Conservation (phyloP, 108 stramenopile species). For the Skeletonema marinoi region DNA sequence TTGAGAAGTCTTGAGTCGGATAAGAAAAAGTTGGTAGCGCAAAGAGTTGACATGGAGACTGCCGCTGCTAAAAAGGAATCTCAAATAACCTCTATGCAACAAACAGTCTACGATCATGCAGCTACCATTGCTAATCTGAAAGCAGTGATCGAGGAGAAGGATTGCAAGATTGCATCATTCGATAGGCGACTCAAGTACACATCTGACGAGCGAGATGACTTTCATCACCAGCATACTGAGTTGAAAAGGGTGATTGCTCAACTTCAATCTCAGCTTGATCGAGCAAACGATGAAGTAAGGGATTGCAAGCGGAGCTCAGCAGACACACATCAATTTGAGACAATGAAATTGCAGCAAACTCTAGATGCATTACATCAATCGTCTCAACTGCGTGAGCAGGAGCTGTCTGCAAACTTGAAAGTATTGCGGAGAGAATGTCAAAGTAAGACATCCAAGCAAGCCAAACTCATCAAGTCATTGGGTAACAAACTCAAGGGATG, state of each 20-base stretch:
- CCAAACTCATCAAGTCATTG: slow-evolving; percentile 17
- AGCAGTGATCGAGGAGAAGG: slow-evolving; percentile 21
- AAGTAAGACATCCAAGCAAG: slow-evolving; percentile 6
- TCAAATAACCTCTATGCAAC: slow-evolving; percentile 2
- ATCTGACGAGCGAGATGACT: slow-evolving; percentile 18
- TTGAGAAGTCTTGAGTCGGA: slow-evolving; percentile 18
- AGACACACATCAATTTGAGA: neutral
- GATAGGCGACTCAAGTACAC: slow-evolving; percentile 24
- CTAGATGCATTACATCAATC: slow-evolving; percentile 21
- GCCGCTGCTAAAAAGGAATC: slow-evolving; percentile 4
- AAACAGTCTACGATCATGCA: neutral
- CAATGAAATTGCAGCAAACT: slow-evolving; percentile 9
- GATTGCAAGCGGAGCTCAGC: neutral
- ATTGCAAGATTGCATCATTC: slow-evolving; percentile 5
- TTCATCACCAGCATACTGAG: slow-evolving; percentile 15
- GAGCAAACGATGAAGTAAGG: slow-evolving; percentile 14
- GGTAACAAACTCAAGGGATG: slow-evolving; percentile 16
- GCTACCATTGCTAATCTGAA: slow-evolving; percentile 6
- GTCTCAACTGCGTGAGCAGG: slow-evolving; percentile 17
- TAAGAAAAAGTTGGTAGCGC: neutral
- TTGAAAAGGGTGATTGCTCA: slow-evolving; percentile 5
- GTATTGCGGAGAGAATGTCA: slow-evolving; percentile 4
- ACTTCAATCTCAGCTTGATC: slow-evolving; percentile 29
- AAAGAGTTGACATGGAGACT: slow-evolving; percentile 2
- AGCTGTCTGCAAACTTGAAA: slow-evolving; percentile 9